Evolutionary conservation across 164 flowering plant genomes (phyloP), one percentile per base, ranked within the genome.

Genomic region (Macadamia tetraphylla): DNA sequence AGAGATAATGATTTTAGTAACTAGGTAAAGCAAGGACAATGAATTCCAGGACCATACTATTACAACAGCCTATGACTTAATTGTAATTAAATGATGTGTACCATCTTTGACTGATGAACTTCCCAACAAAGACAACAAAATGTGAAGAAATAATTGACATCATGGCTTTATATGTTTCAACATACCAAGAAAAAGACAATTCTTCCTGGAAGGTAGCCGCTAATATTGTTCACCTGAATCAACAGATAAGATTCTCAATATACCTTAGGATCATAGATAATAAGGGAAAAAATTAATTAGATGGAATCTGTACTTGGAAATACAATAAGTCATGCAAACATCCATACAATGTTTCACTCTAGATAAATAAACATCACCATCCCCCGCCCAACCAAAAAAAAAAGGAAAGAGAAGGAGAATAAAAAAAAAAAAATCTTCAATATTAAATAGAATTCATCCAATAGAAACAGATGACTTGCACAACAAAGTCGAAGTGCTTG

Each of bases 141-240:
- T 11, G 9, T 48, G 1, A 29, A 64, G 29, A n/a, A 0, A 29
- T 15, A 40, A 1, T 18, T 52, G 60, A 43, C 29, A n/a, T 7
- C 18, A 11, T 18, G 43, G 67, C 44, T 48, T 14, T 23, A 48
- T 23, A 56, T 14, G 23, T 30, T 23, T 60, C 13, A 68, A 70
- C 88, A 60, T 89, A 94, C 99, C 98, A 94, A 76, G 85, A 94
- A 92, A 78, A 94, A 94, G 18, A 94, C 99, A 58, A 94, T 94
- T 58, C 98, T 82, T 69, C 99, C 99, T 46, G 99, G 99, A 77
- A 94, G 96, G 82, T 94, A 92, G 65, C 99, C 99, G 71, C 99
- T 88, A 74, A 94, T 94, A 74, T 92, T 92, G 74, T 94, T 92
- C 67, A 94, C 94, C 99, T 94, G 87, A 72, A 79, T 44, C 70